Evolutionary conservation across 768 basidiomycete genomes (phyloP).

Genomic region (Trametes maxima): DNA sequence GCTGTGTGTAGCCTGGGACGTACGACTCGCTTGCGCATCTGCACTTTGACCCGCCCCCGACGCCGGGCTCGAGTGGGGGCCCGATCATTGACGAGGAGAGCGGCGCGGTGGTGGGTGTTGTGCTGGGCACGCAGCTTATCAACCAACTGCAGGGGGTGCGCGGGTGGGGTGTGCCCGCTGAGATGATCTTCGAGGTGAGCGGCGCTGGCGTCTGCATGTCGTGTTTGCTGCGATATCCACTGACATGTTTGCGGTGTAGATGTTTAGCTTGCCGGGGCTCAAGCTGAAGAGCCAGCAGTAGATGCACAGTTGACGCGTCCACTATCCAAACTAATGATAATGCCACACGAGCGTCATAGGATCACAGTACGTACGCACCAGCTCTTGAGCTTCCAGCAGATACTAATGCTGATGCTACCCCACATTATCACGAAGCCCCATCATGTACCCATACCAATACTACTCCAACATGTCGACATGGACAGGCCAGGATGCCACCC

Average conservation of each 20-base stretch:
- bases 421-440: too few species aligned
- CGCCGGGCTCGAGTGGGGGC: conserved; percentile 69
- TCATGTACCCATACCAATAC: too few species aligned
- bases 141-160: conserved; percentile 53
- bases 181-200: conserved; percentile 63
- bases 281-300: conserved; percentile 24
- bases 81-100: conserved; percentile 63
- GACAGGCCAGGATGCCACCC: too few species aligned
- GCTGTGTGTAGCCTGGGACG: conserved; percentile 62
- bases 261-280: conserved; percentile 57
- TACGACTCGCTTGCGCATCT: conserved; percentile 64
- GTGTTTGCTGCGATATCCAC: neutral
- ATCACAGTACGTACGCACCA: too few species aligned
- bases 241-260: conserved; percentile 35
- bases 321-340: too few species aligned
- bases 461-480: too few species aligned
- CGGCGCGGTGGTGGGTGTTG: conserved; percentile 66
- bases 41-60: conserved; percentile 55
- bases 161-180: conserved; percentile 66
- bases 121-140: conserved; percentile 62
- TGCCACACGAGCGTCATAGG: too few species aligned
- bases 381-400: too few species aligned
- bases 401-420: too few species aligned
- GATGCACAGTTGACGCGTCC: neutral
- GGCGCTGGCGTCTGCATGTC: neutral